Evolutionary conservation across 2,329 filamentous ascomycete genomes (phyloP).

Genomic region (Pyrenophora graminea): DNA sequence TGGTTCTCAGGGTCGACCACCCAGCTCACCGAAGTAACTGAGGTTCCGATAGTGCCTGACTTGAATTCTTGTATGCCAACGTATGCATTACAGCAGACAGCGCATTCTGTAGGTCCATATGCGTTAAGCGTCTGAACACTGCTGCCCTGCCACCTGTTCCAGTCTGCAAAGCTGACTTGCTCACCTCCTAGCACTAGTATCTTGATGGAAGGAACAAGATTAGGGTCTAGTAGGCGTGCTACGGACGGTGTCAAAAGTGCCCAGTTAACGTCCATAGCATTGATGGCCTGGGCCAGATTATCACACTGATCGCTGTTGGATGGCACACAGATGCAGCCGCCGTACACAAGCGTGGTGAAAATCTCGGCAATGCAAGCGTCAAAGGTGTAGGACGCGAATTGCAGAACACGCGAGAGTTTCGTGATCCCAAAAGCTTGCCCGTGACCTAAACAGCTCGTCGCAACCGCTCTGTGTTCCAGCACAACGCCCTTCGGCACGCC

Average conservation of each 20-base stretch:
- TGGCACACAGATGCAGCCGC: not conserved
- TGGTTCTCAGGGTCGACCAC: too few relatives aligned
- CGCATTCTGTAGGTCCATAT: constrained; percentile 22
- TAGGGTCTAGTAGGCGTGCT: not conserved
- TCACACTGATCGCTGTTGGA: not conserved
- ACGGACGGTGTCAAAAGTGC: constrained; percentile 19
- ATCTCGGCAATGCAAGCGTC: constrained; percentile 47
- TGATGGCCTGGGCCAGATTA: constrained; percentile 53
- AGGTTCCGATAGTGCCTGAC: too few relatives aligned
- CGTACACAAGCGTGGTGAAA: not conserved
- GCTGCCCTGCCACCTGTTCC: constrained; percentile 2
- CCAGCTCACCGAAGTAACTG: too few relatives aligned
- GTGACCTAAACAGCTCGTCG: constrained; percentile 16
- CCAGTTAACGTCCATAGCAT: not conserved
- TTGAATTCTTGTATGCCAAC: not conserved
- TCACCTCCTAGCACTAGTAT: constrained; percentile 29
- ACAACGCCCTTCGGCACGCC: not conserved
- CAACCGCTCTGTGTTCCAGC: constrained; percentile 55
- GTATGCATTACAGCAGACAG: not conserved
- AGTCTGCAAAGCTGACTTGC: constrained; percentile 2
- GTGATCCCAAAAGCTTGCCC: not conserved
- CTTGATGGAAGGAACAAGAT: constrained; percentile 54
- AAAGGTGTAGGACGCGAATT: constrained; percentile 18
- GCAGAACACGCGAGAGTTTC: not conserved
- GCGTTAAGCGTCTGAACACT: constrained; percentile 11